Evolutionary conservation across 331 rosid genomes (phyloP).

Genomic region (Malus hybrid): DNA sequence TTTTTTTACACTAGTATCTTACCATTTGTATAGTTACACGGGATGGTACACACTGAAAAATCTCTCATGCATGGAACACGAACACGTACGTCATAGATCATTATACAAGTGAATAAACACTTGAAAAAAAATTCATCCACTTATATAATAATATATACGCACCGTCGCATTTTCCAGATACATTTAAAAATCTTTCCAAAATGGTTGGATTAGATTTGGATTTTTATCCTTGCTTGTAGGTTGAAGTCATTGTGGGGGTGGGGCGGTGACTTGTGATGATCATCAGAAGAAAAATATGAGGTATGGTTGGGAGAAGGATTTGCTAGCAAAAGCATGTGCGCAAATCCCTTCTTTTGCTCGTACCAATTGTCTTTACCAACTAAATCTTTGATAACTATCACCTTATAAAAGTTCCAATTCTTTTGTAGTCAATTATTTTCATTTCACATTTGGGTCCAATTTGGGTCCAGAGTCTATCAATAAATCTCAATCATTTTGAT

Average conservation of each 20-base stretch:
- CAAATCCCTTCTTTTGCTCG: conserved; percentile 42
- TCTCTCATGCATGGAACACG: too few species aligned
- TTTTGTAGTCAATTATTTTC: conserved; percentile 35
- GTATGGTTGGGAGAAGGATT: conserved; percentile 33
- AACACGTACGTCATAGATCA: too few species aligned
- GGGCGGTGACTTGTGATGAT: neutral
- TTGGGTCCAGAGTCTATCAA: conserved; percentile 22
- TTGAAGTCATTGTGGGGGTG: neutral
- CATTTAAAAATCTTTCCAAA: neutral
- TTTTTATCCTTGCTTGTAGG: conserved; percentile 6
- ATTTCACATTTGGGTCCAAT: conserved; percentile 1
- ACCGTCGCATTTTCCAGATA: too few species aligned
- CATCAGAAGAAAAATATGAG: conserved; percentile 7
- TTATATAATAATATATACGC: too few species aligned
- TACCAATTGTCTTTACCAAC: conserved; percentile 25
- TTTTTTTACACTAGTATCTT: too few species aligned
- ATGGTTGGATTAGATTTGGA: conserved; percentile 7
- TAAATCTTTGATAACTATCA: conserved; percentile 12
- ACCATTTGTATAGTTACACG: too few species aligned
- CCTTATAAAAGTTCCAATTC: conserved; percentile 12
- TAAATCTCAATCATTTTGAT: conserved; percentile 33
- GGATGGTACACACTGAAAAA: too few species aligned
- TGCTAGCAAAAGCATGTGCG: conserved; percentile 34
- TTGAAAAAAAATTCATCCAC: too few species aligned
- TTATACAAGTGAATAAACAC: too few species aligned